phyloP scores from a whole-genome alignment of 257 asterid species.

The Jasminum sambac region DNA sequence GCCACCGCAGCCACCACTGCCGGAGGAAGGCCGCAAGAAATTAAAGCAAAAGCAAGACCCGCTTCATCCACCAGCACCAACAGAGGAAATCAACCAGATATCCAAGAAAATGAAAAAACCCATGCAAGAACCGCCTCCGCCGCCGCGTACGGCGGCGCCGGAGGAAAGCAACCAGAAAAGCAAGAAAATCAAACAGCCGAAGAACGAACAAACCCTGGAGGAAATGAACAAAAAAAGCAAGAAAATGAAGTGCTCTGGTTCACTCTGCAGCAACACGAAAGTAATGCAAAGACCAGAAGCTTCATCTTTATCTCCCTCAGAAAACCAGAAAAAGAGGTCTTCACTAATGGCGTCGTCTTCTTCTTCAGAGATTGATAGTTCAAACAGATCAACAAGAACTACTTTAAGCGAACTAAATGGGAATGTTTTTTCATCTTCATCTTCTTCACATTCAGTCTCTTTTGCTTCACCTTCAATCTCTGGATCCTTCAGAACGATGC shows the following conservation, averaged over 20 bases:
- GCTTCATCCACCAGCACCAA: not conserved
- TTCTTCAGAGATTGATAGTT: conserved; percentile 24
- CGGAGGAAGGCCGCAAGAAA: conserved; percentile 20
- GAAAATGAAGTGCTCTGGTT: conserved; percentile 78
- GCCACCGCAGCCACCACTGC: not conserved
- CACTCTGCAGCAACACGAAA: conserved; percentile 83
- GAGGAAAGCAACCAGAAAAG: conserved; percentile 12
- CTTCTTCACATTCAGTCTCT: conserved; percentile 27
- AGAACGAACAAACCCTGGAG: conserved; percentile 30
- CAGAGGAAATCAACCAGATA: conserved; percentile 12
- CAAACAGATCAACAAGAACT: conserved; percentile 36
- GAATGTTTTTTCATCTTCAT: conserved; percentile 31
- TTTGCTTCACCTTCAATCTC: conserved; percentile 44
- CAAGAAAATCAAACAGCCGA: conserved; percentile 20
- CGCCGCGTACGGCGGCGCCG: not conserved
- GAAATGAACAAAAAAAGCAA: conserved; percentile 42
- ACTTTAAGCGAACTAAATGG: conserved; percentile 26
- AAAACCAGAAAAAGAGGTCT: conserved; percentile 37
- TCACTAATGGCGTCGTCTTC: conserved; percentile 23
- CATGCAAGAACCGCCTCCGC: conserved; percentile 8
- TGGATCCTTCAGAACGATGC: conserved; percentile 67
- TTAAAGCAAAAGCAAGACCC: conserved; percentile 20
- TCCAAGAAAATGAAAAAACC: conserved; percentile 11
- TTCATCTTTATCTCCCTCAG: conserved; percentile 30
- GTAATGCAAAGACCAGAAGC: conserved; percentile 69